A percentile compares a stretch with the other conserved stretches of the same genome.
Evolutionary conservation across 768 basidiomycete genomes (phyloP).

Genomic region (Fomitopsis serialis): DNA sequence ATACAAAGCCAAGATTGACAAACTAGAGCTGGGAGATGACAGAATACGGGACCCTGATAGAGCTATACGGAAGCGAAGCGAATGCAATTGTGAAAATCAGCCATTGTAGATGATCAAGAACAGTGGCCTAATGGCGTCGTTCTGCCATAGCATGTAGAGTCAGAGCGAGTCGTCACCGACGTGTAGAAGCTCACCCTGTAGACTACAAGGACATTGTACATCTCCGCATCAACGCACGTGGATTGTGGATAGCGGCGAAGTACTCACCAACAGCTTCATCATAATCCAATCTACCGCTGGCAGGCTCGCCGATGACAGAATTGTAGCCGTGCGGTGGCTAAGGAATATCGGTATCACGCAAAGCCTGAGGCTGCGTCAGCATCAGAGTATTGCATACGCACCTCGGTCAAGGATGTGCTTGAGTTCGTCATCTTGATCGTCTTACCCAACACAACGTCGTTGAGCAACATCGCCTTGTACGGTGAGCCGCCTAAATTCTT

Average conservation of each 20-base stretch:
- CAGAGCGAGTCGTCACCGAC: not conserved
- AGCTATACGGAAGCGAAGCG: too few species aligned
- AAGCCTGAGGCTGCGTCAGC: too few species aligned
- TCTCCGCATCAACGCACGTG: not conserved
- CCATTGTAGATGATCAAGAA: conserved; percentile 18
- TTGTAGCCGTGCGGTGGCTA: conserved; percentile 55
- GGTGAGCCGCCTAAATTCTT: conserved; percentile 6
- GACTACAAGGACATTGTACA: not conserved
- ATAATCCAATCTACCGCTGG: conserved; percentile 58
- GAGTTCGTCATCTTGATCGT: conserved; percentile 7
- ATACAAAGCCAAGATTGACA: too few species aligned
- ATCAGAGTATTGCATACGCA: too few species aligned
- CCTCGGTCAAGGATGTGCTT: conserved; percentile 13
- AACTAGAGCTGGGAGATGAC: too few species aligned
- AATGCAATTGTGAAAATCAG: too few species aligned
- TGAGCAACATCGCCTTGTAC: conserved; percentile 18
- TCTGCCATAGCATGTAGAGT: conserved; percentile 5
- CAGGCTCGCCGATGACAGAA: conserved; percentile 59
- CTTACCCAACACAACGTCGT: conserved; percentile 21
- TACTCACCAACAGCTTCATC: conserved; percentile 53
- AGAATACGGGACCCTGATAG: too few species aligned
- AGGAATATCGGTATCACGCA: too few species aligned
- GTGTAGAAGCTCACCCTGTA: conserved; percentile 11
- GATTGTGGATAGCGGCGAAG: not conserved
- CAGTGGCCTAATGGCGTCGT: conserved; percentile 20